Evolutionary conservation across 306 rosid species (phyloP).

Genomic region (Aeschynomene evenia): DNA sequence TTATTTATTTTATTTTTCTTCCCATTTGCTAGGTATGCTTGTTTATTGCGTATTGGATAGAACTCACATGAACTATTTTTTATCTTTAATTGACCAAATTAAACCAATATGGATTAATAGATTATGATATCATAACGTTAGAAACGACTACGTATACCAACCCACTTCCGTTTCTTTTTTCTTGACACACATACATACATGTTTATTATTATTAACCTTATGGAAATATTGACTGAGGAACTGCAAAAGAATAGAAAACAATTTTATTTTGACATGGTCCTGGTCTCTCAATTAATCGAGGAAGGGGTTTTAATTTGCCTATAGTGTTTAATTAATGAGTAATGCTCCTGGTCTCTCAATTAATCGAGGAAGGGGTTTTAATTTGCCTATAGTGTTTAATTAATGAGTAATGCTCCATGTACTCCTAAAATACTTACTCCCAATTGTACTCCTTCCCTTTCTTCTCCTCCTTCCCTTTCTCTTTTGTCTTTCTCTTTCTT

Average conservation of each 20-base stretch:
- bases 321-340: no score
- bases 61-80: background rate
- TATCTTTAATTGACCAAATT: background rate
- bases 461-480: no score
- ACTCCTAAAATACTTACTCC: no score
- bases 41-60: background rate
- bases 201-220: no score
- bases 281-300: background rate
- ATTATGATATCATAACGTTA: no score
- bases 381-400: background rate
- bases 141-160: background rate
- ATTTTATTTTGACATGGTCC: background rate
- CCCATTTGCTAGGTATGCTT: background rate
- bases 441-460: no score
- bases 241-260: background rate
- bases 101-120: no score
- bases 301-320: background rate
- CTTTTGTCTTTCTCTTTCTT: no score
- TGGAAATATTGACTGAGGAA: background rate
- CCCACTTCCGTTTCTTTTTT: background rate
- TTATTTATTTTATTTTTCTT: background rate
- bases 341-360: background rate
- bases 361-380: background rate
- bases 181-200: slow-evolving; percentile 1
- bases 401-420: no score